A percentile compares a stretch with the other conserved stretches of the same genome.
Evolutionary conservation across 2,329 filamentous ascomycete genomes (phyloP).

Genomic region (Ceratocystis alfenasii): DNA sequence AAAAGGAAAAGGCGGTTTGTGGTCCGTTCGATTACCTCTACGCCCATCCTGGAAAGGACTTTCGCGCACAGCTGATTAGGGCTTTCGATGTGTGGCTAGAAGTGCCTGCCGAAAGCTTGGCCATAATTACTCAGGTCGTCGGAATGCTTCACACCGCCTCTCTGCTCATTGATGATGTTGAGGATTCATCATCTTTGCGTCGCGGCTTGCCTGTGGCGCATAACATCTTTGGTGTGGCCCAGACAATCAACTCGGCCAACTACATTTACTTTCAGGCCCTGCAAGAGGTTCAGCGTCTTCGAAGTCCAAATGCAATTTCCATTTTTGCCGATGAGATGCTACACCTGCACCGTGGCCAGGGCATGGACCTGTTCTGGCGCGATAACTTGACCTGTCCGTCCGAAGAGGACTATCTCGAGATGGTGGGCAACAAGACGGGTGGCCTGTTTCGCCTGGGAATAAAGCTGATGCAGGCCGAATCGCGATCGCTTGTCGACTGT

Average conservation of each 20-base stretch:
- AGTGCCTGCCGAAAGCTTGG: conserved; percentile 57
- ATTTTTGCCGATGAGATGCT: conserved; percentile 74
- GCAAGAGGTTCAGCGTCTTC: conserved; percentile 59
- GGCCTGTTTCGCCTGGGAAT: conserved; percentile 75
- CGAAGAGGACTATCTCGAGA: conserved; percentile 85
- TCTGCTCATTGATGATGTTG: conserved; percentile 75
- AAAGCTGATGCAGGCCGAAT: conserved; percentile 77
- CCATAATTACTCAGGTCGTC: conserved; percentile 65
- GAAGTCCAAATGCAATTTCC: conserved; percentile 52
- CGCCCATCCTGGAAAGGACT: conserved; percentile 71
- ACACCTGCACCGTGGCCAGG: conserved; percentile 75
- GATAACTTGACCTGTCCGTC: conserved; percentile 73
- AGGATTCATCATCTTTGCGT: conserved; percentile 66
- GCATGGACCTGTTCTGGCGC: conserved; percentile 85
- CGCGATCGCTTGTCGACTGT: conserved; percentile 48
- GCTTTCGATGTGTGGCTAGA: conserved; percentile 73
- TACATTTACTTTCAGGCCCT: conserved; percentile 78
- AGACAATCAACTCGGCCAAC: conserved; percentile 85
- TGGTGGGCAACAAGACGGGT: conserved; percentile 85
- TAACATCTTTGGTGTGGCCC: conserved; percentile 70
- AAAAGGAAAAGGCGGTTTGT: conserved; percentile 66
- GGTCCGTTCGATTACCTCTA: conserved; percentile 74
- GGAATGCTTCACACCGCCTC: conserved; percentile 80
- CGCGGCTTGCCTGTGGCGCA: conserved; percentile 73
- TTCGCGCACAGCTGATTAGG: conserved; percentile 64